Conservation (phyloP, 768 basidiomycete genomes). For the Collybia mongolica region DNA sequence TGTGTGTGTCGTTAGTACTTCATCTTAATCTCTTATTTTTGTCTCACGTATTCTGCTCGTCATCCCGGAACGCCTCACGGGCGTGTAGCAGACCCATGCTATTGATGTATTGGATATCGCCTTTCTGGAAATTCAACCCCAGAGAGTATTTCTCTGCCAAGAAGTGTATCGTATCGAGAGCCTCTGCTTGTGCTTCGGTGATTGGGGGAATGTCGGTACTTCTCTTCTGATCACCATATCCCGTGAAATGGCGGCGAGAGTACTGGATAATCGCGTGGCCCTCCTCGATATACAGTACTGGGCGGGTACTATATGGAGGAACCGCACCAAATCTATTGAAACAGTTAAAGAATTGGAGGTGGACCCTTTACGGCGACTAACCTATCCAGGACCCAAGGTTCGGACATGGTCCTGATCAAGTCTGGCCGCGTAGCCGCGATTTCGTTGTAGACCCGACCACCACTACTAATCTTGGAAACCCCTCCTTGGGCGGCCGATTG, state of each 20-base stretch:
- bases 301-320: conserved; percentile 34
- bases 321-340: conserved; percentile 32
- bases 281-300: conserved; percentile 39
- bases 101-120: conserved; percentile 51
- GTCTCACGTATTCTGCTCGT: conserved; percentile 37
- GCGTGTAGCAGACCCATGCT: conserved; percentile 43
- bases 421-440: conserved; percentile 45
- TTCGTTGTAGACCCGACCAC: conserved; percentile 43
- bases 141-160: conserved; percentile 41
- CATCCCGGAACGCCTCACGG: conserved; percentile 41
- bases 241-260: conserved; percentile 43
- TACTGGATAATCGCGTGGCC: conserved; percentile 43
- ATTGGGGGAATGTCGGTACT: conserved; percentile 41
- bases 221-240: conserved; percentile 35
- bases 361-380: conserved; percentile 1
- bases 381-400: conserved; percentile 44
- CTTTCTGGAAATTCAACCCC: conserved; percentile 44
- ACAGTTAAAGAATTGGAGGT: too few species aligned
- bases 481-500: conserved; percentile 43
- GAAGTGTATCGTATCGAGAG: conserved; percentile 44
- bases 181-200: conserved; percentile 47
- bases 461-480: conserved; percentile 42
- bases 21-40: background rate
- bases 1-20: background rate
- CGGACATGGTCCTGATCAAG: conserved; percentile 36